Conservation (phyloP, 2,329 filamentous ascomycete genomes). For the Camillea tinctor region DNA sequence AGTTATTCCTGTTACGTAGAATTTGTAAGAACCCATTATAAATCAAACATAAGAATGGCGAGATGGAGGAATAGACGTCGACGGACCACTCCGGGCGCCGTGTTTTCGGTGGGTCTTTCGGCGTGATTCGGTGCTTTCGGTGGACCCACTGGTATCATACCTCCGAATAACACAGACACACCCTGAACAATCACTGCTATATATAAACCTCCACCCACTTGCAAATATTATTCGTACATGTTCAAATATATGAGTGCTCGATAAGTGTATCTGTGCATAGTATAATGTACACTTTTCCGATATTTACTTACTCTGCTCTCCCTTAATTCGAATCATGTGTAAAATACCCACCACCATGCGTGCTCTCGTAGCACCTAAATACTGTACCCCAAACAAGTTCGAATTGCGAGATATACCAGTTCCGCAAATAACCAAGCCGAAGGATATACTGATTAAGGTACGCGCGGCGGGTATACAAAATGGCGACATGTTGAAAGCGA, state of each 20-base stretch:
- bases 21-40: too few relatives aligned
- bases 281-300: too few relatives aligned
- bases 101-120: constrained; percentile 5
- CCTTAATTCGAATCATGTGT: constrained; percentile 23
- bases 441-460: constrained; percentile 33
- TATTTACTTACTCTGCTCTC: neutral
- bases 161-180: neutral
- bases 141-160: neutral
- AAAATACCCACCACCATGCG: constrained; percentile 41
- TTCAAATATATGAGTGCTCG: too few relatives aligned
- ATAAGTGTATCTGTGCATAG: too few relatives aligned
- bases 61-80: neutral
- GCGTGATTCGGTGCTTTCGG: constrained; percentile 11
- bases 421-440: constrained; percentile 41
- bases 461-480: constrained; percentile 37
- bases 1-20: neutral
- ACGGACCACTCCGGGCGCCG: too few relatives aligned
- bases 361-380: constrained; percentile 41
- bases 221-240: neutral
- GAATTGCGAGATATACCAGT: constrained; percentile 42
- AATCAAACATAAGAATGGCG: neutral
- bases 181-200: neutral
- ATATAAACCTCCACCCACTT: neutral
- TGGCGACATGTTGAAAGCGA: constrained; percentile 34
- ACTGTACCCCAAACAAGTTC: constrained; percentile 38